Percentiles rank a stretch among this genome's conserved stretches.
These are phyloP conservation scores for Aspergillus pseudoglaucus DNA, from an alignment of 2,329 filamentous ascomycete genomes.

Conservation along the genomic window DNA sequence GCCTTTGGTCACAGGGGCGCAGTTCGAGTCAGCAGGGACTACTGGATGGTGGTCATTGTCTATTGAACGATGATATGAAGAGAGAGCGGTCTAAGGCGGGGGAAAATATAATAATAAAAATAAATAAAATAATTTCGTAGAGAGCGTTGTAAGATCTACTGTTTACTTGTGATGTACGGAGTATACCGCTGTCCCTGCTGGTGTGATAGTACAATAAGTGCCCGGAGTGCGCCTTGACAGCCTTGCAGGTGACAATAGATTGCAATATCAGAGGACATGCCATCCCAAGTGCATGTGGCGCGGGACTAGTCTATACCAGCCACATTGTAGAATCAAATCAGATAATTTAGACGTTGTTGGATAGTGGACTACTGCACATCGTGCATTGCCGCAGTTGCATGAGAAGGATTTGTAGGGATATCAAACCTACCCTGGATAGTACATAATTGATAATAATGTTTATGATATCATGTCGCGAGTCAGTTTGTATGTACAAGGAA, in stretches of 20 bases:
- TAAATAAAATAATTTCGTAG: too few species aligned
- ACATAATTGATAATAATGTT: not conserved
- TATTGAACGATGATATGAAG: not conserved
- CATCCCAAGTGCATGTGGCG: conserved; percentile 1
- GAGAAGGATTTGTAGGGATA: not conserved
- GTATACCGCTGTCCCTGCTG: too few species aligned
- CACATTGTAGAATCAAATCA: conserved; percentile 2
- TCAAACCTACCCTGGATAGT: too few species aligned
- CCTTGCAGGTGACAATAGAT: not conserved
- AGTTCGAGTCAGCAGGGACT: conserved; percentile 18
- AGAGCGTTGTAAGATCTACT: too few species aligned
- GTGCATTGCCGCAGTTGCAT: not conserved
- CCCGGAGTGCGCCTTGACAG: not conserved
- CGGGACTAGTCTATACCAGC: conserved; percentile 3
- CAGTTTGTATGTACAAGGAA: not conserved
- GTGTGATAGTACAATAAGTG: too few species aligned
- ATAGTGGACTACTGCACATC: not conserved
- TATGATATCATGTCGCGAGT: not conserved
- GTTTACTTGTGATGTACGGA: too few species aligned
- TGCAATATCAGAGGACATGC: too few species aligned
- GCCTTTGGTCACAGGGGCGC: conserved; percentile 16
- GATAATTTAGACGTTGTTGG: not conserved
- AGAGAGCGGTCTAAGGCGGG: not conserved
- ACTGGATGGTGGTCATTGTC: not conserved
- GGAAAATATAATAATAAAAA: not conserved